Conservation (phyloP, 371 early-diverging fungal species). For the Batkoa obscura region DNA sequence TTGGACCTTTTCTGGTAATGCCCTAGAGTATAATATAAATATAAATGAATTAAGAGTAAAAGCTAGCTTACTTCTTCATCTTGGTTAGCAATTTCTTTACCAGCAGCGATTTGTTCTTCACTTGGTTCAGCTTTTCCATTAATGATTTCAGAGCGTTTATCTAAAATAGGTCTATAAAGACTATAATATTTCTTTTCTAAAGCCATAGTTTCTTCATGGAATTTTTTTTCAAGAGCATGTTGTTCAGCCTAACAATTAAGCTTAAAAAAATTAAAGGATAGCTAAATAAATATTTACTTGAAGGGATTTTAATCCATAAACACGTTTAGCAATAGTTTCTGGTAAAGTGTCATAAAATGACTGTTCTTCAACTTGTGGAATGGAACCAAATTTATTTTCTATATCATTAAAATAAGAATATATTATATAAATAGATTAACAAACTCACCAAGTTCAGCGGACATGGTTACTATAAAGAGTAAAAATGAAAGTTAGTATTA, state of each 20-base stretch:
- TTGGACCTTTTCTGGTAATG: neutral
- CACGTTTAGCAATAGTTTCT: slow-evolving; percentile 48
- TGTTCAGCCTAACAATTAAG: slow-evolving; percentile 37
- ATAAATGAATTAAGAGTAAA: slow-evolving; percentile 11
- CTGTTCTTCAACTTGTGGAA: neutral
- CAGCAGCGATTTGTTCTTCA: slow-evolving; percentile 52
- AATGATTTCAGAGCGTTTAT: slow-evolving; percentile 51
- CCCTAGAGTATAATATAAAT: neutral
- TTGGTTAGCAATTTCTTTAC: slow-evolving; percentile 31
- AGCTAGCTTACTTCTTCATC: slow-evolving; percentile 12
- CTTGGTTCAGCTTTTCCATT: slow-evolving; percentile 66
- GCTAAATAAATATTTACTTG: slow-evolving; percentile 2
- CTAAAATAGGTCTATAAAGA: slow-evolving; percentile 62
- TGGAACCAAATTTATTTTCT: neutral
- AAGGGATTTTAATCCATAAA: slow-evolving; percentile 47
- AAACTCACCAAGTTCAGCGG: too few relatives aligned
- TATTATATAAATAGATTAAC: too few relatives aligned
- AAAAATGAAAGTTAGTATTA: too few relatives aligned
- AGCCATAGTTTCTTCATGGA: slow-evolving; percentile 70
- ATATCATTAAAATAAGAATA: too few relatives aligned
- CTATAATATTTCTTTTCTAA: slow-evolving; percentile 80
- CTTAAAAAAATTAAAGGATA: neutral
- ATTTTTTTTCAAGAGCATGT: slow-evolving; percentile 54
- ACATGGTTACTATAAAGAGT: too few relatives aligned
- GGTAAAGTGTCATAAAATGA: slow-evolving; percentile 32